Percentiles rank a stretch among this genome's conserved stretches.
These are phyloP conservation scores for Rachicladosporium sp. DNA, from an alignment of 2,329 filamentous ascomycete species.

Conservation along the genomic window DNA sequence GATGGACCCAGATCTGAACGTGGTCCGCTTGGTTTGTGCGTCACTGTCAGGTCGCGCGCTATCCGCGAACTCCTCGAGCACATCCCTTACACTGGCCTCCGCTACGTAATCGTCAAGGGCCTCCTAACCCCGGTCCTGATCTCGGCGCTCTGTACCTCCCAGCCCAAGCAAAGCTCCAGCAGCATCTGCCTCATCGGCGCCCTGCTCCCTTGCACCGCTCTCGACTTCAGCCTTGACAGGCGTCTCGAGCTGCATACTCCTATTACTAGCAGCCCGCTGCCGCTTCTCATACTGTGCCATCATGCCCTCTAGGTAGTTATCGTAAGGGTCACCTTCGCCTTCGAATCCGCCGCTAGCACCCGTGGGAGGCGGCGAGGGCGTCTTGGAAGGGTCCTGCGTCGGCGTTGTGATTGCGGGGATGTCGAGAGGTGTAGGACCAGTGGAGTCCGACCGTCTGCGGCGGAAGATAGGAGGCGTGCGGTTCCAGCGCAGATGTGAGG, in stretches of 20 bases:
- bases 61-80: too few species aligned
- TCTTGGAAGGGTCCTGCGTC: too few species aligned
- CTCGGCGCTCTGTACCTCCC: too few species aligned
- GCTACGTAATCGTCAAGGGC: too few species aligned
- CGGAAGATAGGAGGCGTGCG: constrained; percentile 3
- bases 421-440: too few species aligned
- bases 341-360: constrained; percentile 21
- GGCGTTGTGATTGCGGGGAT: too few species aligned
- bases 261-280: constrained; percentile 12
- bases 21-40: too few species aligned
- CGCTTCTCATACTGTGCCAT: constrained; percentile 14
- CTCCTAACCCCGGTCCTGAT: too few species aligned
- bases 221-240: constrained; percentile 10
- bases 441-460: too few species aligned
- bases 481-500: constrained; percentile 21
- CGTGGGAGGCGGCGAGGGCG: constrained; percentile 16
- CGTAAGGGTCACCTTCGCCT: constrained; percentile 22
- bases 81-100: too few species aligned
- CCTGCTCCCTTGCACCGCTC: constrained; percentile 6
- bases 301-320: constrained; percentile 19
- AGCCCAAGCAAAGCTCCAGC: constrained; percentile 16
- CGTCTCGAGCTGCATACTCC: constrained; percentile 9
- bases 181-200: constrained; percentile 14
- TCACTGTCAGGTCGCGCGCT: too few species aligned
- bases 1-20: too few species aligned